phyloP scores from a whole-genome alignment of 257 asterid species.

The Solanum chilense region DNA sequence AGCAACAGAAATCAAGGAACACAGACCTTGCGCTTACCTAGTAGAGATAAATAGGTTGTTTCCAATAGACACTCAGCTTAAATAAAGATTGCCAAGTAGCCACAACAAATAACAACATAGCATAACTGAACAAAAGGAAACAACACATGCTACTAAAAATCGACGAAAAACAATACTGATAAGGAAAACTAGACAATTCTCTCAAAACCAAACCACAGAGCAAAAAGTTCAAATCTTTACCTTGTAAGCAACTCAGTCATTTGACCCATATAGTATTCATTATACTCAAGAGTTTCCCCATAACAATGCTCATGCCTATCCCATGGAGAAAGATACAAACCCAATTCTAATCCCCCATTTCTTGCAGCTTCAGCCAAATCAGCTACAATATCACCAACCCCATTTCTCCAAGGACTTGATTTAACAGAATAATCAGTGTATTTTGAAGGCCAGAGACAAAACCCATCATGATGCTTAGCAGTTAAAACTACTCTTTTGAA shows the following conservation, averaged over 20 bases:
- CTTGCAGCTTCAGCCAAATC: constrained; percentile 68
- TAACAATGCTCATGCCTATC: constrained; percentile 77
- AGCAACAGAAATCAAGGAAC: background rate
- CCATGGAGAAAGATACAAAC: constrained; percentile 97
- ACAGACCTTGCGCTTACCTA: background rate
- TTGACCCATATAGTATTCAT: constrained; percentile 83
- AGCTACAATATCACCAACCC: constrained; percentile 67
- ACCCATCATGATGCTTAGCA: constrained; percentile 94
- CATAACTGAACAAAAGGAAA: background rate
- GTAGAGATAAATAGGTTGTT: background rate
- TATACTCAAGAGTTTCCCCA: constrained; percentile 71
- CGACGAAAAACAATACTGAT: too few species aligned
- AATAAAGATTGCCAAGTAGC: background rate
- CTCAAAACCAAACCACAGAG: background rate
- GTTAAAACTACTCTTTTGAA: constrained; percentile 63
- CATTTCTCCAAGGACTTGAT: constrained; percentile 80
- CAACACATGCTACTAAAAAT: background rate
- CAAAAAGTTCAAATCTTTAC: constrained; percentile 20
- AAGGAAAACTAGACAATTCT: background rate
- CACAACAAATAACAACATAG: background rate
- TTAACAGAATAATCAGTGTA: constrained; percentile 82
- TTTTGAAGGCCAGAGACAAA: constrained; percentile 87
- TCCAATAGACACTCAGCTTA: too few species aligned
- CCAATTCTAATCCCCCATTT: constrained; percentile 53
- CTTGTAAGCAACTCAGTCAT: constrained; percentile 89